A percentile compares a stretch with the other conserved stretches of the same genome.
phyloP scores from a whole-genome alignment of 2,329 filamentous ascomycete species.

The Colletotrichum brevisporum region DNA sequence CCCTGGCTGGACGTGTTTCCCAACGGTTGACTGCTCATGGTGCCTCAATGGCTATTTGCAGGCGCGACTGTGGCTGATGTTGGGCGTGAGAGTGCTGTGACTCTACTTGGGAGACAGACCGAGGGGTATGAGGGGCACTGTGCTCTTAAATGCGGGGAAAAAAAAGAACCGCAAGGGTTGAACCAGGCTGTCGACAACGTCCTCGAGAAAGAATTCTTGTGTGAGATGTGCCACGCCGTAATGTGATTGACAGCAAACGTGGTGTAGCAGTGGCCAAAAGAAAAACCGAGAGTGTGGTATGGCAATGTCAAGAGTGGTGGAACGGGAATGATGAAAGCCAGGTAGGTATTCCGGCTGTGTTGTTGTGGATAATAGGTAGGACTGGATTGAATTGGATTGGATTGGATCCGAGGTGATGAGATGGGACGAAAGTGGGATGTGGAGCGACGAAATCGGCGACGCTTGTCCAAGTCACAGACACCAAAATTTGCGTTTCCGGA shows the following conservation, averaged over 20 bases:
- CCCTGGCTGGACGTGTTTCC: constrained; percentile 58
- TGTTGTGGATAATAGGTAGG: constrained; percentile 9
- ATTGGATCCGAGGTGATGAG: constrained; percentile 21
- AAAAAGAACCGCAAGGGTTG: constrained; percentile 32
- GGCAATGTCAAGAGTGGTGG: constrained; percentile 18
- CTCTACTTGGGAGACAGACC: constrained; percentile 17
- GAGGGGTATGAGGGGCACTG: constrained; percentile 32
- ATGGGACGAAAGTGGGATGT: constrained; percentile 40
- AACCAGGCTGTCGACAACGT: constrained; percentile 25
- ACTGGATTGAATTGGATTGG: constrained; percentile 27
- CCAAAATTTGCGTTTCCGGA: constrained; percentile 38
- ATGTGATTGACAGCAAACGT: not conserved
- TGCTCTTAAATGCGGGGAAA: constrained; percentile 27
- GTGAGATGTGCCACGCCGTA: constrained; percentile 1
- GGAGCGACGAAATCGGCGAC: constrained; percentile 41
- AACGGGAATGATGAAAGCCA: constrained; percentile 7
- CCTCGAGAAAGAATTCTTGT: constrained; percentile 1
- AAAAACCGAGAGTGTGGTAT: constrained; percentile 13
- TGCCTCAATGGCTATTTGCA: constrained; percentile 18
- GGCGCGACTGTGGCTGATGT: constrained; percentile 8
- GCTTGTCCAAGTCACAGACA: constrained; percentile 32
- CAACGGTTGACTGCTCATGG: constrained; percentile 38
- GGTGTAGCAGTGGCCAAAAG: not conserved
- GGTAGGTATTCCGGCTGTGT: constrained; percentile 8
- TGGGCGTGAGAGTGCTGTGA: constrained; percentile 19